Evolutionary conservation across 2,329 filamentous ascomycete species (phyloP).

Genomic region (Monosporascus sp.): DNA sequence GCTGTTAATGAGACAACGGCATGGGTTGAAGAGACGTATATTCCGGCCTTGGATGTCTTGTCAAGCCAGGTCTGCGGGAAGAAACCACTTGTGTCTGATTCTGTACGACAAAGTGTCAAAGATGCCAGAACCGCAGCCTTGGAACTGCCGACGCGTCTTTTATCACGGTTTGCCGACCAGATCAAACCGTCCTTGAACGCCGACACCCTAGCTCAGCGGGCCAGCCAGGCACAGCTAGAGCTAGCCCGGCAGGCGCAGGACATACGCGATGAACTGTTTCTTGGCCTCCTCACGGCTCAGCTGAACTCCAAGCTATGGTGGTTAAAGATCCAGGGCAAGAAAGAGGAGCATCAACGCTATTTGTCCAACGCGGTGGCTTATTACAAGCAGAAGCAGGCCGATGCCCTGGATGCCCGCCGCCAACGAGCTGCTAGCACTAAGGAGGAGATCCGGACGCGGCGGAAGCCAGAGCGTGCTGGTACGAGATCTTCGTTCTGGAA

Average conservation of each 20-base stretch:
- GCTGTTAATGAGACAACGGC: constrained; percentile 31
- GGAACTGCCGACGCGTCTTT: constrained; percentile 11
- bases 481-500: constrained; percentile 20
- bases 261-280: constrained; percentile 33
- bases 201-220: constrained; percentile 17
- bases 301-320: constrained; percentile 52
- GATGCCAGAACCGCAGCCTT: constrained; percentile 19
- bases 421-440: constrained; percentile 21
- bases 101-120: constrained; percentile 21
- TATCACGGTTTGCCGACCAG: constrained; percentile 16
- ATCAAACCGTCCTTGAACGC: constrained; percentile 18
- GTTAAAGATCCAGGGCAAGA: constrained; percentile 47
- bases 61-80: constrained; percentile 26
- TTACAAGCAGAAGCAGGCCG: constrained; percentile 30
- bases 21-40: constrained; percentile 28
- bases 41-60: constrained; percentile 23
- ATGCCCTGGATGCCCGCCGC: constrained; percentile 24
- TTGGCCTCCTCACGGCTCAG: constrained; percentile 47
- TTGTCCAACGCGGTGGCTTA: constrained; percentile 40
- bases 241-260: constrained; percentile 28
- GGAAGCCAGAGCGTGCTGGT: constrained; percentile 18
- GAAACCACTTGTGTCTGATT: constrained; percentile 23
- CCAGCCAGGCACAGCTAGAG: constrained; percentile 26
- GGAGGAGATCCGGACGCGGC: constrained; percentile 21
- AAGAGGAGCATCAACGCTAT: constrained; percentile 41